Conservation (phyloP, 73 alveolate genomes). For the Uronychia binucleata region DNA sequence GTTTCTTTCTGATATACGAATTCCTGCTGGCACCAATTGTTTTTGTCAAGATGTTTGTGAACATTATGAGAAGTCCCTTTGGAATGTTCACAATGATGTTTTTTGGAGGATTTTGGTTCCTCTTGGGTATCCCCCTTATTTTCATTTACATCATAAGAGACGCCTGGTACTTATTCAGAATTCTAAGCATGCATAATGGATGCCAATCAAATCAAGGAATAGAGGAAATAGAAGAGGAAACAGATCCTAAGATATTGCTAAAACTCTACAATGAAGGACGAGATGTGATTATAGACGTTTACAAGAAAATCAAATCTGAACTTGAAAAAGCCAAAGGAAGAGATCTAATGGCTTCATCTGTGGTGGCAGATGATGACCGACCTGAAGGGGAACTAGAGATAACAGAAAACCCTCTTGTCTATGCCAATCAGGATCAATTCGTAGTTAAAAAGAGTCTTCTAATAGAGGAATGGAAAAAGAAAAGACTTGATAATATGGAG, state of each 20-base stretch:
- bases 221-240: neutral
- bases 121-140: conserved; percentile 39
- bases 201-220: conserved; percentile 1
- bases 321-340: neutral
- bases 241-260: neutral
- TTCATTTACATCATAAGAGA: conserved; percentile 34
- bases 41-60: conserved; percentile 31
- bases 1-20: conserved; percentile 25
- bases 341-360: neutral
- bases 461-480: conserved; percentile 49
- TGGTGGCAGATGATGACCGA: neutral
- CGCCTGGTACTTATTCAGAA: conserved; percentile 36
- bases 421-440: neutral
- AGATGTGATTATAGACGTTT: neutral
- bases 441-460: conserved; percentile 30
- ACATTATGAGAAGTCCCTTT: conserved; percentile 15
- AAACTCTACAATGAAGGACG: neutral
- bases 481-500: neutral
- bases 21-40: conserved; percentile 30
- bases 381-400: neutral
- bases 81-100: conserved; percentile 39
- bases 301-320: neutral
- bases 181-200: conserved; percentile 50
- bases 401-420: neutral
- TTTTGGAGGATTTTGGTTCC: conserved; percentile 24